Evolutionary conservation across 352 stramenopile genomes (phyloP).

Genomic region (Poterioochromonas sp.): DNA sequence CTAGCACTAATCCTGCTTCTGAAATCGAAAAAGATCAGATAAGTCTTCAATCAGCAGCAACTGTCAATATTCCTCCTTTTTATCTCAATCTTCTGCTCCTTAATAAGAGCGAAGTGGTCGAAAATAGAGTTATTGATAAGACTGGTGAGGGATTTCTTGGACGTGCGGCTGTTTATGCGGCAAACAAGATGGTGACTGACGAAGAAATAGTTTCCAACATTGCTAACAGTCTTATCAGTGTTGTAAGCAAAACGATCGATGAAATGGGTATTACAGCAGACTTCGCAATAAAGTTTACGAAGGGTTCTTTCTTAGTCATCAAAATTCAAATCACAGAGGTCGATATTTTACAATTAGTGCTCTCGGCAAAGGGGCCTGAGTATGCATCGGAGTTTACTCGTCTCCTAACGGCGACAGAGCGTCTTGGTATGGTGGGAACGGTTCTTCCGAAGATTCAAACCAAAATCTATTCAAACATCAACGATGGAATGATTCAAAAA

Average conservation of each 20-base stretch:
- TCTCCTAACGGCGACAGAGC: not conserved
- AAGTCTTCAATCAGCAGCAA: too few species aligned
- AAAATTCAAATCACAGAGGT: not conserved
- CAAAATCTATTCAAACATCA: not conserved
- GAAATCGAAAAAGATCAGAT: too few species aligned
- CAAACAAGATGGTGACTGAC: slow-evolving; percentile 1
- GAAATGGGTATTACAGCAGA: not conserved
- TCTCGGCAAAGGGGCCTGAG: not conserved
- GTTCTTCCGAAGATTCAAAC: not conserved
- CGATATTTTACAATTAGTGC: not conserved
- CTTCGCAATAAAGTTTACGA: not conserved
- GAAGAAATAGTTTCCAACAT: not conserved
- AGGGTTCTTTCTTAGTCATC: not conserved
- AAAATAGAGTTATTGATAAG: not conserved
- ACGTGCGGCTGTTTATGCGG: not conserved
- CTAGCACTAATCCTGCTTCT: too few species aligned
- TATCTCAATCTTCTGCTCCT: not conserved
- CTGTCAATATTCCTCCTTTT: slow-evolving; percentile 4
- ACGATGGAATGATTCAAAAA: not conserved
- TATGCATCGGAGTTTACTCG: not conserved
- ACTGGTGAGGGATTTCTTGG: not conserved
- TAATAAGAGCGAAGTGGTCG: not conserved
- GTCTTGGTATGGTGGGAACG: not conserved
- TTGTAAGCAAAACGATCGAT: not conserved
- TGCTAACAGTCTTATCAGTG: not conserved